These are phyloP conservation scores for Petrea volubilis DNA, from an alignment of 257 asterid species.

Conservation along the genomic window DNA sequence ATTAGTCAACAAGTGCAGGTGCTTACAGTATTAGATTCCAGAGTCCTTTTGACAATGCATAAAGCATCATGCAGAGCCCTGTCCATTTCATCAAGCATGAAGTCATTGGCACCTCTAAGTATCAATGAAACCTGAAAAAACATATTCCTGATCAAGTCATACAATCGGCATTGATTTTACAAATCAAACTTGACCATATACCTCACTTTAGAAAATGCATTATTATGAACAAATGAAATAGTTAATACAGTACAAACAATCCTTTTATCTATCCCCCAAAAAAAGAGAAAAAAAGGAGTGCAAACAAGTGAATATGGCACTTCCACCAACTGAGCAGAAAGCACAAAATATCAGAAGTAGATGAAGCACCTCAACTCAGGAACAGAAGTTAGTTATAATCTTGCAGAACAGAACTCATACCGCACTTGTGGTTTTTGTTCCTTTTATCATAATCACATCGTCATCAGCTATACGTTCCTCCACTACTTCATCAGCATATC, in stretches of 20 bases:
- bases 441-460: conserved; percentile 89
- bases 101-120: conserved; percentile 95
- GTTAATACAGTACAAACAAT: too few species aligned
- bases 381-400: neutral
- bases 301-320: neutral
- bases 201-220: neutral
- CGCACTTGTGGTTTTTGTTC: conserved; percentile 74
- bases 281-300: too few species aligned
- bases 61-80: conserved; percentile 95
- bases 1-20: neutral
- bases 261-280: too few species aligned
- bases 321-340: neutral
- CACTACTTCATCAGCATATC: conserved; percentile 88
- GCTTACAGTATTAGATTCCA: conserved; percentile 86
- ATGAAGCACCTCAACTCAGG: neutral
- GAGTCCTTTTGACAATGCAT: conserved; percentile 87
- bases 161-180: neutral
- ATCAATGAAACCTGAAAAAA: conserved; percentile 69
- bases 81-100: conserved; percentile 97
- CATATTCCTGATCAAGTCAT: neutral
- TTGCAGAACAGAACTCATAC: conserved; percentile 36
- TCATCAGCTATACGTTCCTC: conserved; percentile 93
- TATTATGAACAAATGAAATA: neutral
- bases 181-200: neutral
- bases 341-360: neutral